Conservation (phyloP, 768 basidiomycete genomes). For the Lepiota venenata region DNA sequence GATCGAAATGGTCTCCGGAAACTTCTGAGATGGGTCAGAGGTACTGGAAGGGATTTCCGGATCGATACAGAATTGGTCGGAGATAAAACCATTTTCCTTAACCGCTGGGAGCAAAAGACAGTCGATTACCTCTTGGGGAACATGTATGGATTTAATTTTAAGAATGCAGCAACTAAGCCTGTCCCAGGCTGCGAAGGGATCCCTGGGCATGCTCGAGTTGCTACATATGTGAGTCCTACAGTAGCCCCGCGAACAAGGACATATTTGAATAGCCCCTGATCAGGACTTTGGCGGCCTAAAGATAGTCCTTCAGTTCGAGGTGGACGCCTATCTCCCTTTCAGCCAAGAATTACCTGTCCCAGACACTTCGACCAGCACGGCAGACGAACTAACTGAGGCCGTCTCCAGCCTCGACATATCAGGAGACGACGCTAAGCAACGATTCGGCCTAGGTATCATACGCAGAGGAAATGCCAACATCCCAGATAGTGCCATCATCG, state of each 20-base stretch:
- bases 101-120: constrained; percentile 47
- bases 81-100: constrained; percentile 53
- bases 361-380: constrained; percentile 19
- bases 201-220: constrained; percentile 58
- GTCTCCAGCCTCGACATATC: constrained; percentile 28
- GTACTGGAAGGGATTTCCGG: constrained; percentile 46
- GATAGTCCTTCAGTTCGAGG: constrained; percentile 26
- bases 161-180: constrained; percentile 45
- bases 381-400: constrained; percentile 33
- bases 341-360: not conserved
- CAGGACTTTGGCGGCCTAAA: constrained; percentile 50
- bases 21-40: constrained; percentile 50
- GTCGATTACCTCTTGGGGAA: constrained; percentile 31
- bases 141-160: constrained; percentile 60
- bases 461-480: constrained; percentile 32
- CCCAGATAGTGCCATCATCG: constrained; percentile 36
- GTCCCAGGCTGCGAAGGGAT: constrained; percentile 44
- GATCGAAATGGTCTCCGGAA: constrained; percentile 68
- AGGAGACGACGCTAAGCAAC: constrained; percentile 1
- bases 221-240: constrained; percentile 50
- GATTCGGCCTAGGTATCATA: constrained; percentile 20
- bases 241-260: not conserved
- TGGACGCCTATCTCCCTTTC: constrained; percentile 23
- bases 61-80: constrained; percentile 71
- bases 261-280: not conserved